Evolutionary conservation across 2,329 filamentous ascomycete genomes (phyloP), one percentile per base, ranked within the genome.

Genomic region (Penicillium verrucosum): DNA sequence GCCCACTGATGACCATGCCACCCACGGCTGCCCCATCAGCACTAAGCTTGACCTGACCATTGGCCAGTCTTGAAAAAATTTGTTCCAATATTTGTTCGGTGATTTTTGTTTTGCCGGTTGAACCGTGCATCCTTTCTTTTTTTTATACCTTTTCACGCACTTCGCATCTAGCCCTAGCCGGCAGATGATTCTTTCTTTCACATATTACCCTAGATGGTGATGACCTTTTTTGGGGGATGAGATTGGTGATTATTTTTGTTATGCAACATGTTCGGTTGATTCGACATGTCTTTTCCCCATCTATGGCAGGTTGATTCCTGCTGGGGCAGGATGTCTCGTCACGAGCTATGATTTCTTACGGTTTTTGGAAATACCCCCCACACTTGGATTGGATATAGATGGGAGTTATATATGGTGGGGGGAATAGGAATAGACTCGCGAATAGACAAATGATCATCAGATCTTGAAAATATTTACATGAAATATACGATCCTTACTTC

Each of bases 1-100:
- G 59, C 73, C 73, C 16, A 65, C 67, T 29, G 75, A 77, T 64
- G 67, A 77, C 67, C 66, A 71, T 38, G 75, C 75, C 38, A 77
- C 75, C 44, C 72, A 76, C 59, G 71, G 73, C 54, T 77, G 75
- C 66, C 67, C 71, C 43, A 67, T 70, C 54, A 45, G 67, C 57
- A 68, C 72, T 48, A 63, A 65, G 51, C 69, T 77, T 52, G 59
- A 60, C 23, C 55, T 77, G 49, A 66, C 60, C 52, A 65, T 77
- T 50, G 75, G 74, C 51, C 58, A 62, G 61, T 56, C 63, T 46
- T 63, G 59, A 18, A 18, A 18, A 18, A 34, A 38, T 51, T 25
- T 47, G 30, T 32, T 11, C 11, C 11, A 32, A 14, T 32, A 6
- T 32, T 12, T 14, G 29, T 54, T 21, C 21, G 27, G 34, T 36